phyloP scores from a whole-genome alignment of 768 basidiomycete species.

The Daedaleopsis nitida region DNA sequence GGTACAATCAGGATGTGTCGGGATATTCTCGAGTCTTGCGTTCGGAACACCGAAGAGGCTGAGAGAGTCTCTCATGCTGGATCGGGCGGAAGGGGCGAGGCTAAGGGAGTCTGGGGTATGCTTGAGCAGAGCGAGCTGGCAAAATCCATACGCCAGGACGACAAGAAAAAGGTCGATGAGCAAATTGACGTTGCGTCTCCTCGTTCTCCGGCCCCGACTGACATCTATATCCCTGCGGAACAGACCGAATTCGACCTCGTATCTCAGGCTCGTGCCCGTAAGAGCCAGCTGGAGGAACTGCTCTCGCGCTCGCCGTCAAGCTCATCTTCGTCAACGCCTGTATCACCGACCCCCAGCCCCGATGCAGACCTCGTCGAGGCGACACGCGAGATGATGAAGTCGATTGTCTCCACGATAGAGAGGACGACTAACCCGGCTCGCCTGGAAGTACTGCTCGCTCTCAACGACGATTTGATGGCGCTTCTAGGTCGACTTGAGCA shows the following conservation, averaged over 20 bases:
- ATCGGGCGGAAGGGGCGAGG: conserved; percentile 51
- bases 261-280: conserved; percentile 43
- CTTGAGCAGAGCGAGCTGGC: conserved; percentile 86
- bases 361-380: conserved; percentile 47
- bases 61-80: conserved; percentile 39
- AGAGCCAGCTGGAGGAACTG: conserved; percentile 31
- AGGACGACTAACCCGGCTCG: conserved; percentile 57
- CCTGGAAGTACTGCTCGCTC: conserved; percentile 64
- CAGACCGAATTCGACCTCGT: conserved; percentile 48
- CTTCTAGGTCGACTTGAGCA: conserved; percentile 46
- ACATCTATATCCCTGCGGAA: conserved; percentile 23
- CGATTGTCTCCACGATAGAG: conserved; percentile 56
- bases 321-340: conserved; percentile 22
- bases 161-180: conserved; percentile 55
- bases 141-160: conserved; percentile 59
- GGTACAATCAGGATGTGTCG: conserved; percentile 63
- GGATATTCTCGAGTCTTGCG: conserved; percentile 87
- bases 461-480: conserved; percentile 72
- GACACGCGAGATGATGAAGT: conserved; percentile 53
- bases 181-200: conserved; percentile 20
- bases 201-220: conserved; percentile 22
- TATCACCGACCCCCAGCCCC: conserved; percentile 2
- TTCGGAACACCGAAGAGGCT: conserved; percentile 91
- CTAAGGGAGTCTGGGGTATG: conserved; percentile 80
- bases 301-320: conserved; percentile 24